Conservation (phyloP, 495 filamentous ascomycete genomes). For the Pseudevernia furfuracea region DNA sequence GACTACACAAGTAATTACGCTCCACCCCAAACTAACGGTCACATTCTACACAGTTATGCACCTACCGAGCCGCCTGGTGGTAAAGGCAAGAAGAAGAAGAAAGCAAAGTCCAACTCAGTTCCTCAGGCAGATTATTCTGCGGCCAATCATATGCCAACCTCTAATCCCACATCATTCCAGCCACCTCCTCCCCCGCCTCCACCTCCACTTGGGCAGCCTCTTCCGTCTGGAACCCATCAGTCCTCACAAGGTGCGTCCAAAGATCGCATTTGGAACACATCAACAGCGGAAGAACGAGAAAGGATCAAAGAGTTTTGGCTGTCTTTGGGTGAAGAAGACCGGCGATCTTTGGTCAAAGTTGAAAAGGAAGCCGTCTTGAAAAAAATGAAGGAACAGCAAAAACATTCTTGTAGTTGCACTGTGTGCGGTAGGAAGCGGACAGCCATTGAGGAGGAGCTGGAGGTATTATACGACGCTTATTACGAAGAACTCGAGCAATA, state of each 20-base stretch:
- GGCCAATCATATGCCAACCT: conserved; percentile 23
- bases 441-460: conserved; percentile 96
- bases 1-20: conserved; percentile 22
- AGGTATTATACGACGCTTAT: conserved; percentile 98
- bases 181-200: conserved; percentile 35
- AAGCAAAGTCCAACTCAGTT: conserved; percentile 34
- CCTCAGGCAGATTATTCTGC: conserved; percentile 29
- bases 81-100: conserved; percentile 46
- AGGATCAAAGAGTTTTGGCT: conserved; percentile 99
- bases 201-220: conserved; percentile 33
- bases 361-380: conserved; percentile 96
- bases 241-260: conserved; percentile 39
- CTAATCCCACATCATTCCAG: conserved; percentile 29
- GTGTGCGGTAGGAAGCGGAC: conserved; percentile 95
- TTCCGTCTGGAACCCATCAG: conserved; percentile 27
- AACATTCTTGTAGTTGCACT: conserved; percentile 96
- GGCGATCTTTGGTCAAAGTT: conserved; percentile 89
- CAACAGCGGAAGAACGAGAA: conserved; percentile 84
- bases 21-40: conserved; percentile 23
- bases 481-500: conserved; percentile 98
- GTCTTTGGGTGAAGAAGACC: conserved; percentile 87
- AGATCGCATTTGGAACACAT: conserved; percentile 96
- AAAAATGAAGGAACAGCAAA: conserved; percentile 99
- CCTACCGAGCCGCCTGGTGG: conserved; percentile 20
- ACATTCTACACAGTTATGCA: conserved; percentile 25